phyloP scores from a whole-genome alignment of 345 rosid species.

The Dovyalis caffra region DNA sequence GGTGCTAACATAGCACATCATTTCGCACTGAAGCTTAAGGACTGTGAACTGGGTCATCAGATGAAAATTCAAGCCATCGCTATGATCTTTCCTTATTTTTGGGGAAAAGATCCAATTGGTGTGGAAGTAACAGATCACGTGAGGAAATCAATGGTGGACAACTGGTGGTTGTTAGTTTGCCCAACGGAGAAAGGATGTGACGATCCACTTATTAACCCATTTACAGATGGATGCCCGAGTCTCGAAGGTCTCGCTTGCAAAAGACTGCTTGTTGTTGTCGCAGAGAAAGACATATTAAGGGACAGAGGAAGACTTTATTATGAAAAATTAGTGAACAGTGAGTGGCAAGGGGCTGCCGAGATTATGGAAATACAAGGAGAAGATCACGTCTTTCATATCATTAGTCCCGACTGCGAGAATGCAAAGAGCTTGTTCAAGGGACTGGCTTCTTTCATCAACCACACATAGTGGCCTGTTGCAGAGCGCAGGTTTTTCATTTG shows the following conservation, averaged over 20 bases:
- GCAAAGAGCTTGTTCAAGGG: slow-evolving; percentile 10
- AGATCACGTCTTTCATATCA: slow-evolving; percentile 45
- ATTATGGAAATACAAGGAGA: slow-evolving; percentile 36
- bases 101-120: slow-evolving; percentile 52
- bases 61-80: slow-evolving; percentile 52
- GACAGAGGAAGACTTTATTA: slow-evolving; percentile 40
- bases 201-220: slow-evolving; percentile 76
- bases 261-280: slow-evolving; percentile 35
- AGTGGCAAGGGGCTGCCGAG: slow-evolving; percentile 47
- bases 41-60: slow-evolving; percentile 7
- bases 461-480: no score
- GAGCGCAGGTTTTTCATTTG: no score
- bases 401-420: slow-evolving; percentile 20
- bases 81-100: slow-evolving; percentile 72
- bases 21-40: slow-evolving; percentile 42
- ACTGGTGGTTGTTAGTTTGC: slow-evolving; percentile 77
- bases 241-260: slow-evolving; percentile 47
- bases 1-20: slow-evolving; percentile 77
- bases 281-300: slow-evolving; percentile 36
- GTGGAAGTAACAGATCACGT: slow-evolving; percentile 39
- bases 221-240: slow-evolving; percentile 48
- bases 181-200: slow-evolving; percentile 67
- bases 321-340: slow-evolving; percentile 33
- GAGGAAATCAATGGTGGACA: slow-evolving; percentile 64
- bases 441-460: no score